Evolutionary conservation across 768 basidiomycete genomes (phyloP).

Genomic region (Hortiboletus flavorubellus): DNA sequence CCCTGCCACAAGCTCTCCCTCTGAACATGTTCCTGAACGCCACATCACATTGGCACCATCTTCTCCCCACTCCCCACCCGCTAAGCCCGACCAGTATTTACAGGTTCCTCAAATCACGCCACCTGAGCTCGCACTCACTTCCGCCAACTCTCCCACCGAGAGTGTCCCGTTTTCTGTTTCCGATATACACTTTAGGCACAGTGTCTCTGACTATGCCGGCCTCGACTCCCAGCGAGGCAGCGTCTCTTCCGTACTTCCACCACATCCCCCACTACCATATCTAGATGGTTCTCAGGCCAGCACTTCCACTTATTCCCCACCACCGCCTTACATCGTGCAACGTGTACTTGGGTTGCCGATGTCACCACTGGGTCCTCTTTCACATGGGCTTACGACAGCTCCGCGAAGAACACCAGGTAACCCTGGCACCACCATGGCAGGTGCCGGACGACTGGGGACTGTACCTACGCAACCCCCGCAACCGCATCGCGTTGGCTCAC

Average conservation of each 20-base stretch:
- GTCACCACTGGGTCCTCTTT: conserved; percentile 20
- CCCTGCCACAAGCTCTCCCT: conserved; percentile 20
- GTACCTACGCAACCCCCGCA: neutral
- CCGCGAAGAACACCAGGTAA: neutral
- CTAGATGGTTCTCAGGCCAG: conserved; percentile 18
- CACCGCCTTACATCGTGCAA: conserved; percentile 31
- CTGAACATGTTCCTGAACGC: conserved; percentile 15
- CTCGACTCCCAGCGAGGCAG: conserved; percentile 34
- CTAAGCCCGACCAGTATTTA: conserved; percentile 21
- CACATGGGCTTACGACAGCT: neutral
- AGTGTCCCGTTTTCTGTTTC: conserved; percentile 56
- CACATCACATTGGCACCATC: conserved; percentile 12
- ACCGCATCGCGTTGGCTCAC: conserved; percentile 17
- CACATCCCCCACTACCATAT: conserved; percentile 40
- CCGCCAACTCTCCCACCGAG: conserved; percentile 49
- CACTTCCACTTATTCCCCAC: conserved; percentile 13
- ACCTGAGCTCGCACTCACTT: conserved; percentile 29
- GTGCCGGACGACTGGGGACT: conserved; percentile 3
- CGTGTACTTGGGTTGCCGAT: conserved; percentile 30
- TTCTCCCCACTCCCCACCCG: conserved; percentile 11
- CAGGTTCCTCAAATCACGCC: conserved; percentile 20
- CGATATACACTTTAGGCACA: conserved; percentile 49
- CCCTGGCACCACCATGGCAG: neutral
- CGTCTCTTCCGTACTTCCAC: conserved; percentile 36
- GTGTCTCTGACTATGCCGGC: conserved; percentile 29